Conservation (phyloP, 176 grass and related monocot genomes). For the Phyllostachys edulis region DNA sequence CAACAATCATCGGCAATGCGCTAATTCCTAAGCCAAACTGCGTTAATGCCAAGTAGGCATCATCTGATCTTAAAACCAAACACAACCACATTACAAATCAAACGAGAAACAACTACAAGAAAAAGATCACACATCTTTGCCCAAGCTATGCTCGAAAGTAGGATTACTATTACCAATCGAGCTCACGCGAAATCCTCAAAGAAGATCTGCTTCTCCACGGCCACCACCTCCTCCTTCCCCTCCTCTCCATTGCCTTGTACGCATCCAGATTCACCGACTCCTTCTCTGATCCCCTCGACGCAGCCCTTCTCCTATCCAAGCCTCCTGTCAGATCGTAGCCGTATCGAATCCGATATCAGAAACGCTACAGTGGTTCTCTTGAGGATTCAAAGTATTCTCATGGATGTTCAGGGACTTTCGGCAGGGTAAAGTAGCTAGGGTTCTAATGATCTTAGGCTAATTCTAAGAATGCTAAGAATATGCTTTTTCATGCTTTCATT, state of each 20-base stretch:
- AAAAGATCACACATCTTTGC: not conserved
- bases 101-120: not conserved
- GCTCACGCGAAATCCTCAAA: conserved; percentile 36
- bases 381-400: too few species aligned
- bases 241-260: not conserved
- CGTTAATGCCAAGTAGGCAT: not conserved
- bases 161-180: not conserved
- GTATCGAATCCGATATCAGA: too few species aligned
- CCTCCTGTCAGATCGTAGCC: too few species aligned
- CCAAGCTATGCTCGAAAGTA: not conserved
- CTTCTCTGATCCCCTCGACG: conserved; percentile 25
- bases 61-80: not conserved
- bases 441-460: too few species aligned
- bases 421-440: too few species aligned
- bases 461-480: too few species aligned
- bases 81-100: conserved; percentile 2
- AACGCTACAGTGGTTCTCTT: too few species aligned
- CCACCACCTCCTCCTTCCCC: not conserved
- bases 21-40: not conserved
- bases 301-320: conserved; percentile 33
- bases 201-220: conserved; percentile 21
- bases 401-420: too few species aligned
- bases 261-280: not conserved
- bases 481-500: too few species aligned
- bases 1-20: not conserved